Base-by-base conservation (phyloP, 208 protist genomes). In the Trypanosomatidae sp. region DNA sequence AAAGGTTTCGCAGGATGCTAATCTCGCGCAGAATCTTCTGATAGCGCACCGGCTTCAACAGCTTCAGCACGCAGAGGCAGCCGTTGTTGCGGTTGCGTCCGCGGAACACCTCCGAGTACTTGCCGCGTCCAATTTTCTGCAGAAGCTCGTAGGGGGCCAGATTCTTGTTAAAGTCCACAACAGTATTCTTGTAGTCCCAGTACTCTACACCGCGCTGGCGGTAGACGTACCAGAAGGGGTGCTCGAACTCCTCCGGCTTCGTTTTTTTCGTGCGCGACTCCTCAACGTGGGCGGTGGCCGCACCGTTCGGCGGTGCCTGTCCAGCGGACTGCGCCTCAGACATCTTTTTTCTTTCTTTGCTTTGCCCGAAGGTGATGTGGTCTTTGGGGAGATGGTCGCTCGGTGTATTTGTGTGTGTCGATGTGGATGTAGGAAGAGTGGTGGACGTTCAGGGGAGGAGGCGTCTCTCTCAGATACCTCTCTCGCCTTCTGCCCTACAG, bases 81-180 rank as follows among this genome's bases (percentile, higher is more conserved):
- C 93, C 92, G 46, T 95, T 98, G 55, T 82, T 79, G 43, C 83
- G 81, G 74, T 99, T 97, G 5, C 96, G 85, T 1, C 97, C 97
- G 56, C 99, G 89, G 85, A 99, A 99, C 2, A 99, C 99, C 84
- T 99, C 99, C 55, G 93, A 98, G 90, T 99, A 99, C 91, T 99
- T 99, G 44, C 97, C 97, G 15, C 91, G 88, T 8, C 98, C 98
- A 44, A 99, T 92, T 79, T 99, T 99, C 60, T 94, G 86, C 17
- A 96, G 72, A 13, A 99, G 88, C 77, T 99, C 96, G 85, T 99
- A 99, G 39, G 98, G 90, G 28, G 98, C 98, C 66, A 89, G 75
- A 65, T 88, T 91, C 73, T 81, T 83, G 76, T 88, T 93, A 69
- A 88, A 96, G 41, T 92, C 77, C 15, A 99, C n/a, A n/a, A n/a